phyloP scores from a whole-genome alignment of 495 filamentous ascomycete species.

The Gamarada debralockiae region DNA sequence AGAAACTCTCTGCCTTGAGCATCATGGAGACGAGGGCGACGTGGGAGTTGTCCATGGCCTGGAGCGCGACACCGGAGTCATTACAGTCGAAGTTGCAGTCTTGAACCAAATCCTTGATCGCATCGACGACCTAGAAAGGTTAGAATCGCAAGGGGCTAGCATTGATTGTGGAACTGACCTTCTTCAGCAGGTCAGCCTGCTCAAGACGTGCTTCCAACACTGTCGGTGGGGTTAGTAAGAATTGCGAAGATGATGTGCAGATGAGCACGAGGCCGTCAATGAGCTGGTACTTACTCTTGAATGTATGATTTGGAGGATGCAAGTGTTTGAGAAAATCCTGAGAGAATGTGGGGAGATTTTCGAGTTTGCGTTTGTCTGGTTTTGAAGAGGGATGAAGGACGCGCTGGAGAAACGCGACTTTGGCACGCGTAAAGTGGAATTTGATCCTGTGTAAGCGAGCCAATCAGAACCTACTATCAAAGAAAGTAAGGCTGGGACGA shows the following conservation, averaged over 20 bases:
- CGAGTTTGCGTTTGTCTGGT: not conserved
- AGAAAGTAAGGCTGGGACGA: not conserved
- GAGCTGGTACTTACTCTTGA: conserved; percentile 1
- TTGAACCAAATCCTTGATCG: conserved; percentile 98
- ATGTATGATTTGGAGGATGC: not conserved
- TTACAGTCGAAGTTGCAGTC: conserved; percentile 99
- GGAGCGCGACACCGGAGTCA: conserved; percentile 95
- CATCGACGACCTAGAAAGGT: conserved; percentile 77
- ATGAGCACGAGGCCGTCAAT: not conserved
- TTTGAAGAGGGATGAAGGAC: not conserved
- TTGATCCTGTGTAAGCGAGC: too few relatives aligned
- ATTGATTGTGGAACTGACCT: conserved; percentile 50
- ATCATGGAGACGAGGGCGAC: conserved; percentile 98
- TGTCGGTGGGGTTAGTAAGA: conserved; percentile 24
- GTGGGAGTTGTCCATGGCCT: conserved; percentile 99
- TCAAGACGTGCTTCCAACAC: conserved; percentile 98
- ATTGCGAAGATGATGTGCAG: too few relatives aligned
- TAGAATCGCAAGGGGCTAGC: conserved; percentile 1
- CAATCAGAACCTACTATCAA: too few relatives aligned
- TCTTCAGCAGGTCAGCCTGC: conserved; percentile 92
- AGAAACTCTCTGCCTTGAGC: conserved; percentile 93
- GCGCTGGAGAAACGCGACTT: not conserved
- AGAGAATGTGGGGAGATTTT: not conserved
- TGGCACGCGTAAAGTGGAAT: not conserved
- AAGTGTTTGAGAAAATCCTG: not conserved